Conservation (phyloP, 2,329 filamentous ascomycete species). For the Paracorniculantispora psalliotae region DNA sequence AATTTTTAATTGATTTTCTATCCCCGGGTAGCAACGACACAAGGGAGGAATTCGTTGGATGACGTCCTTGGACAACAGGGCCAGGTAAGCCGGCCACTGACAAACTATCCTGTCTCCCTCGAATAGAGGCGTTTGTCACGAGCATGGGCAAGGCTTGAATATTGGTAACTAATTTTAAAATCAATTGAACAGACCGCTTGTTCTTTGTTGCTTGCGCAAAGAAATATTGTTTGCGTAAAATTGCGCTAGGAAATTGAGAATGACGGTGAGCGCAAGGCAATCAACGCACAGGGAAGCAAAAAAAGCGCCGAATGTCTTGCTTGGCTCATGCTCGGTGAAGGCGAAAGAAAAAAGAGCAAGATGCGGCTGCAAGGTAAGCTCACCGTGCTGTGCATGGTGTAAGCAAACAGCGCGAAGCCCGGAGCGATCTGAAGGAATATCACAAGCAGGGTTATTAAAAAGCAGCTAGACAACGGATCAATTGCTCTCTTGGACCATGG, state of each 20-base stretch:
- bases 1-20: neutral
- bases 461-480: neutral
- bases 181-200: neutral
- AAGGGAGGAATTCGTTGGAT: neutral
- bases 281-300: neutral
- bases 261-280: neutral
- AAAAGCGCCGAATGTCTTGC: neutral
- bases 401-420: neutral
- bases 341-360: neutral
- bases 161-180: neutral
- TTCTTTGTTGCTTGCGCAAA: neutral
- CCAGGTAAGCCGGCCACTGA: neutral
- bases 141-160: neutral
- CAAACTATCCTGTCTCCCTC: neutral
- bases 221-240: neutral
- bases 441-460: neutral
- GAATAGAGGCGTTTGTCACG: neutral
- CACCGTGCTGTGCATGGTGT: neutral
- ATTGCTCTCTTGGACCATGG: neutral
- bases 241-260: neutral
- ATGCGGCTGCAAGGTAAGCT: neutral
- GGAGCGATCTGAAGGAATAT: neutral
- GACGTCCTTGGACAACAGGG: neutral
- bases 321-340: neutral
- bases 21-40: neutral